Evolutionary conservation across 73 alveolate species (phyloP), one percentile per base, ranked within the genome.

Genomic region (Paramecium biaurelia): DNA sequence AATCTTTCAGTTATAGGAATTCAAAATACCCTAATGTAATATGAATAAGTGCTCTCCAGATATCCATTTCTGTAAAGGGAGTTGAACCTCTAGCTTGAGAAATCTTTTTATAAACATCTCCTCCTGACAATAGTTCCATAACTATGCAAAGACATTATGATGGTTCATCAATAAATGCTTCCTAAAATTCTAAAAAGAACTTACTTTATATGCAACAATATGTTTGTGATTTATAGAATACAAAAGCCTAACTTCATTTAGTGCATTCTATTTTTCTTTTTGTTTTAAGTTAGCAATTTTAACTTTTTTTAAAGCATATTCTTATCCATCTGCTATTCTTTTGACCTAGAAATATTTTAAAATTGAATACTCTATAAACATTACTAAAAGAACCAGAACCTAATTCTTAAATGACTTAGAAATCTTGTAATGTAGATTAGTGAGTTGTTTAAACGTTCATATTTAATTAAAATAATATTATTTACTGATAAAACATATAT

Each of bases 81-180:
- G 97, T 70, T 1, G 96, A 97, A 72, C 94, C 93, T 93, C 97
- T 97, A 79, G 96, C 94, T 57, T 86, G 89, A 21, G 92, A 90
- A 35, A 98, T 97, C 93, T 95, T 94, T 84, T 92, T 95, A 67
- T 93, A 92, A 47, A 98, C 97, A 87, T 98, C 99, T 3, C 99
- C 99, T 30, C 96, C 96, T 74, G 97, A 97, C 58, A 98, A 97
- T 67, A 93, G 96, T 89, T 98, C 99, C 99, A 98, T 98, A 57
- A 98, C 96, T 35, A 98, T 96, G 84, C 99, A 98, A 21, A 98
- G 92, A 67, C 97, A 92, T 30, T 94, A 85, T 0, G 95, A 70
- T 14, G 70, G 43, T 35, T 93, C 96, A 59, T 93, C 96, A 15
- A 89, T 68, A 86, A 93, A 93, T 14, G 94, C 93, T 74, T 93